Conservation (phyloP, 2,329 filamentous ascomycete species). For the Rutstroemia sp. region DNA sequence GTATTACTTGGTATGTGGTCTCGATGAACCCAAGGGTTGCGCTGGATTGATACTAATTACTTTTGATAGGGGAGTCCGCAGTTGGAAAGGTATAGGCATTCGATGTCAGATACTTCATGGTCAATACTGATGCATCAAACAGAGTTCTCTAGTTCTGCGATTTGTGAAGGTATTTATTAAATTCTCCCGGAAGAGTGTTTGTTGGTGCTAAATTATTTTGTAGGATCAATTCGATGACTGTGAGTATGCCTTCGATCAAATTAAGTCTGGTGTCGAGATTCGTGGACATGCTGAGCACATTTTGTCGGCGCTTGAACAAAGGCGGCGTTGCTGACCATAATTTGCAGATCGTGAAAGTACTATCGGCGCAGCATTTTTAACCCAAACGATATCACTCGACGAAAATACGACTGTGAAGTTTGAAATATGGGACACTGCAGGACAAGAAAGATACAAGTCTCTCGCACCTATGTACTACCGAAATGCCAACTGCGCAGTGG, state of each 20-base stretch:
- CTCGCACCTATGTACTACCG: conserved; percentile 99
- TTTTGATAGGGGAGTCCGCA: conserved; percentile 77
- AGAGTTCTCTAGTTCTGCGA: conserved; percentile 96
- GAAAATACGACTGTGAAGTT: conserved; percentile 94
- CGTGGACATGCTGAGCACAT: neutral
- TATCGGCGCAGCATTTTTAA: conserved; percentile 83
- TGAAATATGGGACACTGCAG: conserved; percentile 98
- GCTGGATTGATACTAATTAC: conserved; percentile 31
- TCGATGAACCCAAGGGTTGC: neutral
- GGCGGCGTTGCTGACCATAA: neutral
- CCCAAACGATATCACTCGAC: conserved; percentile 96
- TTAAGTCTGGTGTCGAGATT: neutral
- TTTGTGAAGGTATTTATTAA: conserved; percentile 80
- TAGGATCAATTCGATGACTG: conserved; percentile 95
- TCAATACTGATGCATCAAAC: conserved; percentile 19
- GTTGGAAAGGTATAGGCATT: conserved; percentile 79
- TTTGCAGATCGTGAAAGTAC: conserved; percentile 24
- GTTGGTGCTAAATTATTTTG: neutral
- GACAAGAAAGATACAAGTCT: conserved; percentile 98
- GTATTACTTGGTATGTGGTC: conserved; percentile 76
- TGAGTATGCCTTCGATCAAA: conserved; percentile 6
- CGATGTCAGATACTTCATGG: neutral
- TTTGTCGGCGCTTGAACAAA: neutral
- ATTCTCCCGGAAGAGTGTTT: neutral
- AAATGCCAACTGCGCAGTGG: conserved; percentile 98